phyloP scores from a whole-genome alignment of 1,284 basidiomycete genomes.

The Irpex lacteus region DNA sequence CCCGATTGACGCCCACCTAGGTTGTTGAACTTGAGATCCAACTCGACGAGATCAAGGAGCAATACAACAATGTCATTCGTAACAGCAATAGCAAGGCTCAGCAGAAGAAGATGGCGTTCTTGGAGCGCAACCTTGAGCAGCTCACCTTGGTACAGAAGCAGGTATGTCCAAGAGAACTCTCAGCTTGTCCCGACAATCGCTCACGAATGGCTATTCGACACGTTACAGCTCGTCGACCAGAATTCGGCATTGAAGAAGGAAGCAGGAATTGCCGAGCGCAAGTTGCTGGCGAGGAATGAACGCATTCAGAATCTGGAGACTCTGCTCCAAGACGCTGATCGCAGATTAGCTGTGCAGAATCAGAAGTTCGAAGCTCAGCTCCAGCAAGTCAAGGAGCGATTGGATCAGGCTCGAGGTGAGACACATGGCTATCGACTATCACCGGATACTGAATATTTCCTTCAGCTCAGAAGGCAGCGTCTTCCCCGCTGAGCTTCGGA shows the following conservation, averaged over 20 bases:
- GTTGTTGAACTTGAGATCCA: constrained; percentile 99
- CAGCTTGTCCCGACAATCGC: constrained; percentile 4
- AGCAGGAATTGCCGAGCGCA: constrained; percentile 94
- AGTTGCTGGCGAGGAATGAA: constrained; percentile 94
- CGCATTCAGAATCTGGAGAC: constrained; percentile 95
- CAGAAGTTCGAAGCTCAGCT: constrained; percentile 94
- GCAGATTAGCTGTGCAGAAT: constrained; percentile 87
- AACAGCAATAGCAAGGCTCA: constrained; percentile 98
- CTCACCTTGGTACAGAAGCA: constrained; percentile 97
- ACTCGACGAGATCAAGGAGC: constrained; percentile 97
- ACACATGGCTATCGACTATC: constrained; percentile 6
- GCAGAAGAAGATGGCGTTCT: constrained; percentile 99
- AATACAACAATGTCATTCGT: constrained; percentile 98
- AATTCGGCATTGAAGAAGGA: constrained; percentile 98
- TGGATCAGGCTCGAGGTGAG: constrained; percentile 90
- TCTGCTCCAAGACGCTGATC: constrained; percentile 90
- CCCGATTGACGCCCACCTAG: constrained; percentile 39
- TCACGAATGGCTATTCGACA: constrained; percentile 15
- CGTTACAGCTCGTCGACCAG: constrained; percentile 89
- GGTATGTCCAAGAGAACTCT: constrained; percentile 39
- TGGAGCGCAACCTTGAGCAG: constrained; percentile 97
- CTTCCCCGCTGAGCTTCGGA: constrained; percentile 79
- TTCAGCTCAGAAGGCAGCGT: constrained; percentile 72
- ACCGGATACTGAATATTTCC: constrained; percentile 7
- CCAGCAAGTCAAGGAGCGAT: constrained; percentile 86